phyloP scores from a whole-genome alignment of 495 filamentous ascomycete genomes.

The Astrothelium macrocarpum region DNA sequence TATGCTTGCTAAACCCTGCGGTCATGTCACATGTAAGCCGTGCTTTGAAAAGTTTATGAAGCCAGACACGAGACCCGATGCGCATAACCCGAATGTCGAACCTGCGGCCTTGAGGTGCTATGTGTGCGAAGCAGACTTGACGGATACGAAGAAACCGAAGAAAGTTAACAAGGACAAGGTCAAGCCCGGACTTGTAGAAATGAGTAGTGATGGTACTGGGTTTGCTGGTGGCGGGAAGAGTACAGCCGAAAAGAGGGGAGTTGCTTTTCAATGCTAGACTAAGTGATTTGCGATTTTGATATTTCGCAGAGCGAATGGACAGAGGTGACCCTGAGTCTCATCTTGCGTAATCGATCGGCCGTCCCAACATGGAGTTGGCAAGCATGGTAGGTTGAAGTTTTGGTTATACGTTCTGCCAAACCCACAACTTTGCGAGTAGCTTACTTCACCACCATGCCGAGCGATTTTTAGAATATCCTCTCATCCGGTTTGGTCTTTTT shows the following conservation, averaged over 20 bases:
- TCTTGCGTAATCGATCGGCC: no score
- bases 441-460: no score
- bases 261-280: constrained; percentile 72
- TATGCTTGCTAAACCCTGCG: constrained; percentile 82
- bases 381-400: no score
- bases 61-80: constrained; percentile 48
- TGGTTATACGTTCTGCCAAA: no score
- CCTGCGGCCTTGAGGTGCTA: constrained; percentile 57
- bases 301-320: no score
- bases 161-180: constrained; percentile 46
- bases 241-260: constrained; percentile 65
- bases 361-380: no score
- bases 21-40: constrained; percentile 83
- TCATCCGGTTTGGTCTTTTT: no score
- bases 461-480: no score
- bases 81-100: constrained; percentile 45
- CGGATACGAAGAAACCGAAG: constrained; percentile 30
- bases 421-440: no score
- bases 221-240: constrained; percentile 81
- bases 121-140: constrained; percentile 77
- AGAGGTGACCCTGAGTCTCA: no score
- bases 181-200: constrained; percentile 68
- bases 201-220: constrained; percentile 83
- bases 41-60: constrained; percentile 86
- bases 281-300: no score